Percentiles rank a stretch among this genome's conserved stretches.
These are phyloP conservation scores for Microstegium vimineum DNA, from an alignment of 176 grass and related monocot species.

Conservation along the genomic window DNA sequence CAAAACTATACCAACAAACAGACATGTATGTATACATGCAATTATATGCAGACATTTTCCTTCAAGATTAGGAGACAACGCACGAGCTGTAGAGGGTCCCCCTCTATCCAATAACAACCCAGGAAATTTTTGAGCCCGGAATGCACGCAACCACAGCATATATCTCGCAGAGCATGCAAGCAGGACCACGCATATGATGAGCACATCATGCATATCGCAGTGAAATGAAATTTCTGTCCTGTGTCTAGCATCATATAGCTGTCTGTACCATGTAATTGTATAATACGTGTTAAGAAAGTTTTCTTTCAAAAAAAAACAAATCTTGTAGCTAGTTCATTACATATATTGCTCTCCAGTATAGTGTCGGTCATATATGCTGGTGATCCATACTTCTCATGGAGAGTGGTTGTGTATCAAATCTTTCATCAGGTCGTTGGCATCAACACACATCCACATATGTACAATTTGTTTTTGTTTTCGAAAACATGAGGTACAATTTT, in stretches of 20 bases:
- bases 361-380: conserved; percentile 25
- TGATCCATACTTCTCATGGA: neutral
- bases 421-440: conserved; percentile 29
- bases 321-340: neutral
- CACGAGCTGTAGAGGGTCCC: conserved; percentile 11
- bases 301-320: too few species aligned
- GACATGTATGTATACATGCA: neutral
- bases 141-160: conserved; percentile 29
- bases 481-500: neutral
- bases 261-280: neutral
- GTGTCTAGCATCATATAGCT: neutral
- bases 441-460: neutral
- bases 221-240: neutral
- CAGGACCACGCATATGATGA: conserved; percentile 12
- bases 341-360: neutral
- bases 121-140: conserved; percentile 34
- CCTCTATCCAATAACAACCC: conserved; percentile 1
- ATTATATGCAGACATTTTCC: conserved; percentile 20
- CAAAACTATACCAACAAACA: neutral
- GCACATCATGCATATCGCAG: neutral
- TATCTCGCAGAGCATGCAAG: neutral
- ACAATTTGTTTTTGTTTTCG: neutral
- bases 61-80: conserved; percentile 15
- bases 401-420: conserved; percentile 1
- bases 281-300: too few species aligned